These are phyloP conservation scores for Phytophthora cactorum DNA, from an alignment of 352 stramenopile genomes.

Conservation along the genomic window DNA sequence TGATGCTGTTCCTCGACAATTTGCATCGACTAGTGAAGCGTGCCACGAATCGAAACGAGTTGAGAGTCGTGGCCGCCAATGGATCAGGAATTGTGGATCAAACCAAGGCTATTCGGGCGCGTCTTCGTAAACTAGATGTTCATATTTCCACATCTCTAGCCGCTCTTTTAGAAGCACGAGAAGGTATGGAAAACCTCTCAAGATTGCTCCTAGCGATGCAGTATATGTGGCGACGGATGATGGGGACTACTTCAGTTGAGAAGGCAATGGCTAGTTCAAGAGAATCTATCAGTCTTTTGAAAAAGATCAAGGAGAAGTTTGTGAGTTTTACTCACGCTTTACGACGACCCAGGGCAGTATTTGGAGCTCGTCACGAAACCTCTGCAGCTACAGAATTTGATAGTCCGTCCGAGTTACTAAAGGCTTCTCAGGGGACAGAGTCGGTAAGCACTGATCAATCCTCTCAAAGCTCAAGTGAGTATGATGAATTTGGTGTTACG, in stretches of 20 bases:
- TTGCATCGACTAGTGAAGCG: constrained; percentile 46
- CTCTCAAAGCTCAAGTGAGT: constrained; percentile 5
- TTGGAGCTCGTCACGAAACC: background rate
- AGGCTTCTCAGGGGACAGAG: background rate
- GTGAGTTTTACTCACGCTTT: background rate
- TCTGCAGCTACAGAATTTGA: background rate
- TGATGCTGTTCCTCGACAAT: constrained; percentile 53
- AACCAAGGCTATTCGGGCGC: constrained; percentile 34
- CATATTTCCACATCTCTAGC: constrained; percentile 22
- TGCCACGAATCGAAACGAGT: constrained; percentile 52
- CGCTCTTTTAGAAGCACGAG: constrained; percentile 22
- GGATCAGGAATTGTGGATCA: constrained; percentile 43
- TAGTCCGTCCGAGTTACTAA: constrained; percentile 6
- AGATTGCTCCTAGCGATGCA: constrained; percentile 44
- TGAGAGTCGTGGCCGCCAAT: constrained; percentile 48
- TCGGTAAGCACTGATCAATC: constrained; percentile 10
- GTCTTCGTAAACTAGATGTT: constrained; percentile 35
- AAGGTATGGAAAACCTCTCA: constrained; percentile 32
- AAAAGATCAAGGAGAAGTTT: constrained; percentile 25
- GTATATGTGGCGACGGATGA: constrained; percentile 50
- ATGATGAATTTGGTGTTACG: background rate
- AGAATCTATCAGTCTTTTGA: constrained; percentile 18
- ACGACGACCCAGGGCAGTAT: background rate
- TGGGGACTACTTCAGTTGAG: constrained; percentile 31
- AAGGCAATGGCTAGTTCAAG: constrained; percentile 36